Evolutionary conservation across 495 filamentous ascomycete species (phyloP), one percentile per base, ranked within the genome.

Genomic region (Penicillium odoratum): DNA sequence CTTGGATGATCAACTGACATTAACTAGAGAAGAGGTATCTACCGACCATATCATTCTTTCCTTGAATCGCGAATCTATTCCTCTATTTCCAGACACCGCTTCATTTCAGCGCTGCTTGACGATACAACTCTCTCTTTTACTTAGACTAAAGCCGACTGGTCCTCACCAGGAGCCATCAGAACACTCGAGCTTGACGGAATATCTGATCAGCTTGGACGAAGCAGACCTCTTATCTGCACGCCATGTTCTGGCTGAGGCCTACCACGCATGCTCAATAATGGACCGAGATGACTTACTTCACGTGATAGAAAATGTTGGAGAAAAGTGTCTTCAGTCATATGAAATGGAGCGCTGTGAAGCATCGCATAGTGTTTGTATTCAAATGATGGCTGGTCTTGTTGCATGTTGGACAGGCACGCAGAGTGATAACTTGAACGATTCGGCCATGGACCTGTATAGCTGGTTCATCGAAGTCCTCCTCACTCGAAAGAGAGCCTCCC

Each of bases 281-380:
- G 44, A 60, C 2, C 71, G 70, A 46, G 60, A 71, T 18, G 72
- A 74, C 42, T 68, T 78, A 9, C 71, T 75, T 18, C 64, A 62
- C 3, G 56, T 87, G n/a, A 69, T 85, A 8, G 75, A 81, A 53
- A 70, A 84, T 51, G 53, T 86, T n/a, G 79, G 75, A 44, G 75
- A 87, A 31, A 77, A 76, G 18, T 78, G 92, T 11, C 78, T 96
- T 7, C 77, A 81, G 48, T 68, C 75, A 4, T 85, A 88, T 67
- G 80, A 83, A 30, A 83, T 87, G 63, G 82, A 87, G 56, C 82
- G 86, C 36, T 95, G 90, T 40, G 95, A 98, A 74, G 85, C 86
- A 40, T 83, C 89, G 8, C 72, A 91, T 40, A 78, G 80, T 29
- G 64, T 89, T 48, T 88, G 87, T 56, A 76, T 97, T 29, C 84